Evolutionary conservation across 495 filamentous ascomycete genomes (phyloP), one percentile per base, ranked within the genome.

Genomic region (Hypoxylon fragiforme): DNA sequence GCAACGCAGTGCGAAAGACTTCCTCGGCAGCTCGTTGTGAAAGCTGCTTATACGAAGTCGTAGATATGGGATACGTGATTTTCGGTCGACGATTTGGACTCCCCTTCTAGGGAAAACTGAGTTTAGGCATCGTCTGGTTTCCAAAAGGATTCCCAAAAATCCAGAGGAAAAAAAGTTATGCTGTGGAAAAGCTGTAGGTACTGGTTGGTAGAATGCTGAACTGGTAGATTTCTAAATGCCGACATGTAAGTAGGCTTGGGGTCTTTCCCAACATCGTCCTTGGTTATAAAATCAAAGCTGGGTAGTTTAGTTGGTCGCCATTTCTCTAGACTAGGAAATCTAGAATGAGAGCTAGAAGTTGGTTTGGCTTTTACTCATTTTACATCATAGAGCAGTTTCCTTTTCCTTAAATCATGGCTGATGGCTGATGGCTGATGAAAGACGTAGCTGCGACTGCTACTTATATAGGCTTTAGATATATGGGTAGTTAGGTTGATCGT

Each of bases 81-180:
- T 65, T 68, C 16, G 74, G 73, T 53, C 70, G 70, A 66, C 50
- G 63, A 67, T 70, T 65, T 64, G 70, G 70, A 69, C 69, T 73
- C 61, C 73, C 72, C 56, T 74, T 74, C 73, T 76, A 80, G 70
- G 73, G 66, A 63, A 77, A 73, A 69, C 68, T 72, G 67, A 72
- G 65, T 64, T 68, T 63, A 66, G 69, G 64, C 76, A 78, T 78
- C 62, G 65, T 73, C 63, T 14, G 70, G 70, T 68, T 70, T 67
- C 67, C 70, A 75, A 67, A 68, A 64, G 35, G 26, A 38, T 21
- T 44, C 28, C 58, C 54, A 65, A 64, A 58, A 56, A 63, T 32
- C 32, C 26, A 39, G 11, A 18, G 28, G 12, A 24, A 8, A 43
- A 48, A 57, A 62, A 63, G 41, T 50, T 60, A 67, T 67, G 62